Conservation (phyloP, 1,139 yeast species). For the Candida mesenterica region DNA sequence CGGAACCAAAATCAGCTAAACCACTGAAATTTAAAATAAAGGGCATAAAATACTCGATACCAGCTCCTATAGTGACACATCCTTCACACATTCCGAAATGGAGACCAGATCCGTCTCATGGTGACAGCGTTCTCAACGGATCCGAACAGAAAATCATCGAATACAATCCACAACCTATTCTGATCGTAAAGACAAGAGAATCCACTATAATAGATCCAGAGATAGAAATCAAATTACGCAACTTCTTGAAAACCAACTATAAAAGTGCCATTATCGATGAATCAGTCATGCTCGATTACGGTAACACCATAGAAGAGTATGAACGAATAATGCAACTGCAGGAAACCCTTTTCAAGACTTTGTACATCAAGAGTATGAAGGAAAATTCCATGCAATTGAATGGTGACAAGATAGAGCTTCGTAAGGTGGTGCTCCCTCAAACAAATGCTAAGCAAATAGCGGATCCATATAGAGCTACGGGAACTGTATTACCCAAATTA, state of each 20-base stretch:
- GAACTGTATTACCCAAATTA: slow-evolving; percentile 37
- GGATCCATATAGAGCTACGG: slow-evolving; percentile 41
- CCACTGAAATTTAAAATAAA: slow-evolving; percentile 28
- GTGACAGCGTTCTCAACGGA: slow-evolving; percentile 42
- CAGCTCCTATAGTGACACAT: slow-evolving; percentile 67
- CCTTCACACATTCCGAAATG: slow-evolving; percentile 73
- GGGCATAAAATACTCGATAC: slow-evolving; percentile 48
- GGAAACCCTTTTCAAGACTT: slow-evolving; percentile 23
- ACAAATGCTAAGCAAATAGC: slow-evolving; percentile 37
- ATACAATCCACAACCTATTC: slow-evolving; percentile 31
- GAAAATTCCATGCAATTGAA: slow-evolving; percentile 42
- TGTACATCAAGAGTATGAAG: slow-evolving; percentile 31
- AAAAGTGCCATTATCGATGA: slow-evolving; percentile 45
- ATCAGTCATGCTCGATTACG: slow-evolving; percentile 28
- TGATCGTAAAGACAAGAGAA: slow-evolving; percentile 21
- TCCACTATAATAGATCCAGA: slow-evolving; percentile 26
- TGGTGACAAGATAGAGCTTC: slow-evolving; percentile 43
- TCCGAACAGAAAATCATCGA: slow-evolving; percentile 36
- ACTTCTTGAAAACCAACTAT: slow-evolving; percentile 52
- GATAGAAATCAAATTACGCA: slow-evolving; percentile 41
- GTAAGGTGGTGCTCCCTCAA: slow-evolving; percentile 49
- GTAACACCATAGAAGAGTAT: slow-evolving; percentile 35
- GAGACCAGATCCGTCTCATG: slow-evolving; percentile 46
- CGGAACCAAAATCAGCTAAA: neutral
- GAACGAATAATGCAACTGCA: slow-evolving; percentile 34